These are phyloP conservation scores for Globisporangium megalacanthum DNA, from an alignment of 352 stramenopile species.

Conservation along the genomic window DNA sequence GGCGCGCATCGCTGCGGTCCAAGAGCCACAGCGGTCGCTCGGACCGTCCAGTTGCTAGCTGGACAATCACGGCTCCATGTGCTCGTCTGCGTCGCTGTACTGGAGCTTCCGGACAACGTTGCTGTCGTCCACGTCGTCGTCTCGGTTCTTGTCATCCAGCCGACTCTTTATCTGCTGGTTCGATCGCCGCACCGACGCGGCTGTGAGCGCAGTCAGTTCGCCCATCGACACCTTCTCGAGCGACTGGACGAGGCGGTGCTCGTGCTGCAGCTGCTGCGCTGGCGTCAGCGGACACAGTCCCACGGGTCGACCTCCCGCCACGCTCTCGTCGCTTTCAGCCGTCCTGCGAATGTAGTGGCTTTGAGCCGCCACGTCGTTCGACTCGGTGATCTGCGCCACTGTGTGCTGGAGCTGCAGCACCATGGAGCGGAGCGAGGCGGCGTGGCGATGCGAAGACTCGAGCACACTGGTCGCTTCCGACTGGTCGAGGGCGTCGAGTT, in stretches of 20 bases:
- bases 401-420: constrained; percentile 28
- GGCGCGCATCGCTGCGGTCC: constrained; percentile 22
- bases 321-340: constrained; percentile 9
- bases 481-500: constrained; percentile 15
- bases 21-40: background rate
- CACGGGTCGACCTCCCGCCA: constrained; percentile 1
- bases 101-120: constrained; percentile 13
- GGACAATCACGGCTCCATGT: constrained; percentile 12
- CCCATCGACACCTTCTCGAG: constrained; percentile 48
- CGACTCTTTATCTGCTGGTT: constrained; percentile 15
- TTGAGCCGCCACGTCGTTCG: constrained; percentile 30
- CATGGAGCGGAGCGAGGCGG: constrained; percentile 25
- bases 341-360: constrained; percentile 33
- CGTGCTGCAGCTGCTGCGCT: constrained; percentile 27
- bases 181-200: constrained; percentile 23
- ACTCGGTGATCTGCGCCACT: constrained; percentile 22
- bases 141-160: background rate
- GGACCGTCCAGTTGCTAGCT: background rate
- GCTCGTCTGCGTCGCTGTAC: constrained; percentile 14
- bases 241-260: constrained; percentile 38
- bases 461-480: constrained; percentile 13
- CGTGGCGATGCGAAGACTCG: constrained; percentile 17
- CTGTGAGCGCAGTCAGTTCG: constrained; percentile 29
- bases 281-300: constrained; percentile 40
- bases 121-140: background rate